Base-by-base conservation (phyloP, 306 rosid genomes). In the Gleditsia sinensis region DNA sequence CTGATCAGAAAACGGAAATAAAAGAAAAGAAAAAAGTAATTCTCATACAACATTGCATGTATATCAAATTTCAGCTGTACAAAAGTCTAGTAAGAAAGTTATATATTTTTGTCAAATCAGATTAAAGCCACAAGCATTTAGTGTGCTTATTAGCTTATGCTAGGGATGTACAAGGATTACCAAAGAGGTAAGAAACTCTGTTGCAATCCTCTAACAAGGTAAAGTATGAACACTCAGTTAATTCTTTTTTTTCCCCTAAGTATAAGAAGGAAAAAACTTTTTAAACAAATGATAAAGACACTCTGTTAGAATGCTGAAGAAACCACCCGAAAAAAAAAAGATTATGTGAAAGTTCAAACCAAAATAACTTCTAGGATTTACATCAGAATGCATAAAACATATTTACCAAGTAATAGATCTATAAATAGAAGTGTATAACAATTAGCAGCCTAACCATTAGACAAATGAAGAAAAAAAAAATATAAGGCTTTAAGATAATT, bases 311-410 rank as follows among this genome's bases (percentile, higher is more conserved):
- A 30, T 17, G 42, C 43, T 16, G 65, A 58, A 30, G 40, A 60
- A 33, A 60, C 43, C 16, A 0, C 46, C 43, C 1, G 9, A 17
- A n/a, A 60, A 60, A 17, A 1, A 17, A 3, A 30, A 0, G 13
- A 60, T 30, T 13, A 8, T 17, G 2, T 34, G 27, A 60, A 60
- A 17, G 27, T 60, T 60, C 13, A 33, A 33, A 60, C 43, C 43
- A 32, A 32, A 59, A 59, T 7, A 32, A 32, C 3, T 32, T 32
- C 66, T 33, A 25, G 9, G 43, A 33, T 2, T 32, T 32, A 32
- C 10, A 27, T 45, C 69, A 23, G 45, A 72, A 55, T 67, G 53
- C 37, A 36, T 30, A 67, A 30, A n/a, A 79, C 61, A 42, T 76
- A 48, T 30, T 53, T 36, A 13, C 46, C 9, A 56, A 43, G 45